Evolutionary conservation across 805 yeast species (phyloP), one percentile per base, ranked within the genome.

Genomic region (Wickerhamomyces ciferrii): DNA sequence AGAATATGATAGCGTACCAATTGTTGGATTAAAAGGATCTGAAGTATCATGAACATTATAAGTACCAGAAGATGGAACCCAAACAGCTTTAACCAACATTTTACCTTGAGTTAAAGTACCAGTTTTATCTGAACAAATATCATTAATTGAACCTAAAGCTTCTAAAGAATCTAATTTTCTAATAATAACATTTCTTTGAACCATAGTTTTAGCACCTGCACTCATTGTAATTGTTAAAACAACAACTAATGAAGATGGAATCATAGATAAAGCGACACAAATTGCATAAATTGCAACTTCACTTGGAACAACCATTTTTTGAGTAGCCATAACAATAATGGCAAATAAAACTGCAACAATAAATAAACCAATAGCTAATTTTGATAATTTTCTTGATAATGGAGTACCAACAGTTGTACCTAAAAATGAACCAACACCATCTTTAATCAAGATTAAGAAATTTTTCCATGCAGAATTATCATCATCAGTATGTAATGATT

Each of bases 261-360:
- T 85, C 89, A 86, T 86, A 5, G 91, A 80, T 42, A 85, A 68
- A 0, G 57, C 87, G 42, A 86, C 91, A 68, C 95, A 88, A 58
- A 89, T 83, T 23, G 96, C 96, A 60, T 88, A 88, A 42, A 88
- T 81, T 14, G 95, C 96, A 34, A 88, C 94, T 54, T 87, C 89
- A 47, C 74, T 78, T 53, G 79, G 81, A n/a, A 88, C 96, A 13
- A 69, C 58, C 64, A 87, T 81, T 49, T 76, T 76, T 65, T 88
- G 95, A 10, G 94, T 79, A 2, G 83, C 95, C 95, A 88, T 84
- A 4, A 87, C 95, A 18, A 89, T 79, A 47, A 89, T 81, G 1
- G 96, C 96, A 59, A 87, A 83, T 1, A 89, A 54, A n/a, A 88
- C 94, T 5, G 96, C 96, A 41, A 88, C 68, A 55, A 73, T 72